These are phyloP conservation scores for Niveomyces coronatus DNA, from an alignment of 2,329 filamentous ascomycete genomes.

Conservation along the genomic window DNA sequence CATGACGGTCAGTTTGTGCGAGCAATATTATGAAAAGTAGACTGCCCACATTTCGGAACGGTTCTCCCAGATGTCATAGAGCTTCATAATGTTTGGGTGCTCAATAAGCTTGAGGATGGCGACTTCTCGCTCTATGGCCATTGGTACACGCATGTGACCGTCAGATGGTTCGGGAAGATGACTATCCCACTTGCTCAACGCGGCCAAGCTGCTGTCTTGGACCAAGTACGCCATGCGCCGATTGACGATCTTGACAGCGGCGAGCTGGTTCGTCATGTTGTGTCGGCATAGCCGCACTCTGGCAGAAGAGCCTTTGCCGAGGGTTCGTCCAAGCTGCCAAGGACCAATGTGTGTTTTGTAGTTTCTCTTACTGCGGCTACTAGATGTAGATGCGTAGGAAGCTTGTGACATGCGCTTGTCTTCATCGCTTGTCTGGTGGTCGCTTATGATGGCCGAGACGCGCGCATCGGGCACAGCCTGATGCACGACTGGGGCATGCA, in stretches of 20 bases:
- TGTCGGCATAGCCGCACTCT: constrained; percentile 81
- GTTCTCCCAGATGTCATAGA: constrained; percentile 98
- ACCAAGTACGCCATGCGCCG: constrained; percentile 70
- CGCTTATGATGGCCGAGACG: constrained; percentile 16
- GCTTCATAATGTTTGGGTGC: constrained; percentile 85
- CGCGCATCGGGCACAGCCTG: constrained; percentile 12
- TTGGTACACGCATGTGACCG: constrained; percentile 63
- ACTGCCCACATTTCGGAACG: constrained; percentile 73
- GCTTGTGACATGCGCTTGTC: constrained; percentile 29
- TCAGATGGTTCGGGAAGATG: constrained; percentile 43
- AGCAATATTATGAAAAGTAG: background rate
- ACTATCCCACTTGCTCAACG: constrained; percentile 64
- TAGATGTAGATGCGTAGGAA: constrained; percentile 31
- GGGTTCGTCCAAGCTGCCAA: constrained; percentile 82
- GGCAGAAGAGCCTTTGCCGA: constrained; percentile 84
- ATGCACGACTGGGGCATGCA: constrained; percentile 7
- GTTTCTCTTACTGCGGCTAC: constrained; percentile 29
- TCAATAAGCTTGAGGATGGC: constrained; percentile 95
- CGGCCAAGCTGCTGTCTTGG: constrained; percentile 75
- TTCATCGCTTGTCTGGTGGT: constrained; percentile 22
- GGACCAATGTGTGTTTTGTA: constrained; percentile 76
- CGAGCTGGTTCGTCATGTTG: constrained; percentile 63
- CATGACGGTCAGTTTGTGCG: constrained; percentile 10
- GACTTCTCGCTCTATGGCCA: constrained; percentile 87
- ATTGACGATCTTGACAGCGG: constrained; percentile 92